Percentiles rank a stretch among this genome's conserved stretches.
Conservation (phyloP, 371 early-diverging fungal species). For the Umbelopsis sp. region DNA sequence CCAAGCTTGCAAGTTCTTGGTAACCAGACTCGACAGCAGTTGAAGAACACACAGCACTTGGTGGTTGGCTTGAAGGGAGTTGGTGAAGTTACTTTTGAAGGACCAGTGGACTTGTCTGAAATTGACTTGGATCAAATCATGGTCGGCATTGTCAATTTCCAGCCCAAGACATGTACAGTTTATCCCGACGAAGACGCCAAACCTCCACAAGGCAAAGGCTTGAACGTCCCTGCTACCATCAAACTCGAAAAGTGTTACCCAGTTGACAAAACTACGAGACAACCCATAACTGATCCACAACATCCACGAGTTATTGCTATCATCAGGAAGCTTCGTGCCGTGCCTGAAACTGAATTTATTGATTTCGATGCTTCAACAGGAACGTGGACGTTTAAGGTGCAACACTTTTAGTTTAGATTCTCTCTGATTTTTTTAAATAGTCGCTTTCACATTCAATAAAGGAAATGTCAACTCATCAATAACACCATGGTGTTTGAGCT, state of each 20-base stretch:
- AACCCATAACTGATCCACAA: constrained; percentile 65
- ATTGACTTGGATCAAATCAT: constrained; percentile 74
- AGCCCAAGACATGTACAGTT: constrained; percentile 70
- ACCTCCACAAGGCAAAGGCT: constrained; percentile 81
- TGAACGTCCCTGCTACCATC: constrained; percentile 89
- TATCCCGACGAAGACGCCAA: constrained; percentile 82
- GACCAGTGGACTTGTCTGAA: constrained; percentile 81
- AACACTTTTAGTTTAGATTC: constrained; percentile 74
- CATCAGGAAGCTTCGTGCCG: constrained; percentile 65
- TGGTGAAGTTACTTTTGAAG: constrained; percentile 78
- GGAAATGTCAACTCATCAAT: background rate
- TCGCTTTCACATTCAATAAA: constrained; percentile 18
- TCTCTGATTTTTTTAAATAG: constrained; percentile 19
- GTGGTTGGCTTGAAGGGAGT: constrained; percentile 70
- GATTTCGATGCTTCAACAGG: constrained; percentile 77
- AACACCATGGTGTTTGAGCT: too few relatives aligned
- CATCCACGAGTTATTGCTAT: constrained; percentile 77
- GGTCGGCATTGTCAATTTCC: constrained; percentile 78
- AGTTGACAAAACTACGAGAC: constrained; percentile 73
- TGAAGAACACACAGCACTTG: constrained; percentile 77
- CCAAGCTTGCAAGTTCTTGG: constrained; percentile 9
- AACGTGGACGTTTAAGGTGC: constrained; percentile 86
- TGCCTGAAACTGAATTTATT: constrained; percentile 77
- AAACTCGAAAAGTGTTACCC: constrained; percentile 83
- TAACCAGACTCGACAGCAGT: constrained; percentile 65